These are phyloP conservation scores for Chlorella sp. DNA, from an alignment of 139 green algal species.

Conservation along the genomic window DNA sequence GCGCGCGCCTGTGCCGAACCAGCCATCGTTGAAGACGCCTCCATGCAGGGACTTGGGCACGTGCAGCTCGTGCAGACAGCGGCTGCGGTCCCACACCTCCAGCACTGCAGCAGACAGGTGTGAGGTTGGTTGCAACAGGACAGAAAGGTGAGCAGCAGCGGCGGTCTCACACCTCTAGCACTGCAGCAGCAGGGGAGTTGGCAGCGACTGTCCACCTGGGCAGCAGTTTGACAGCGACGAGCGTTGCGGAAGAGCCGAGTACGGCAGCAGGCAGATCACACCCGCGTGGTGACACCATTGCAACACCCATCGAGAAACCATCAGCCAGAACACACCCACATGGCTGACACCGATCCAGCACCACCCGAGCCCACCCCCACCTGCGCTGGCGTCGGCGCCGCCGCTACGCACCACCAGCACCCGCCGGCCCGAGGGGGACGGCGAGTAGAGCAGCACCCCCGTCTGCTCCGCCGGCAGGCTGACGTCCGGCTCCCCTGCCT, in stretches of 20 bases:
- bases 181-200: neutral
- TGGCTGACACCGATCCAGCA: too few relatives aligned
- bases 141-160: neutral
- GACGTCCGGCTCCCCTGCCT: constrained; percentile 11
- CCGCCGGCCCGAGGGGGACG: constrained; percentile 70
- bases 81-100: constrained; percentile 70
- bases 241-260: too few relatives aligned
- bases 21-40: constrained; percentile 80
- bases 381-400: constrained; percentile 4
- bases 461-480: constrained; percentile 60
- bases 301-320: too few relatives aligned
- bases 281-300: too few relatives aligned
- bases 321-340: too few relatives aligned
- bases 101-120: constrained; percentile 36
- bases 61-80: constrained; percentile 63
- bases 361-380: neutral
- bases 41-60: constrained; percentile 83
- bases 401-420: constrained; percentile 36
- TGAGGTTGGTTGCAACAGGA: neutral
- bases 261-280: too few relatives aligned
- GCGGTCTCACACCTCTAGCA: constrained; percentile 1
- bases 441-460: constrained; percentile 44
- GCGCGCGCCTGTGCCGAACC: constrained; percentile 52
- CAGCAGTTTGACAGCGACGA: too few relatives aligned
- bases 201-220: too few relatives aligned